These are phyloP conservation scores for Dryadomyces quercivorus DNA, from an alignment of 2,329 filamentous ascomycete genomes.

Conservation along the genomic window DNA sequence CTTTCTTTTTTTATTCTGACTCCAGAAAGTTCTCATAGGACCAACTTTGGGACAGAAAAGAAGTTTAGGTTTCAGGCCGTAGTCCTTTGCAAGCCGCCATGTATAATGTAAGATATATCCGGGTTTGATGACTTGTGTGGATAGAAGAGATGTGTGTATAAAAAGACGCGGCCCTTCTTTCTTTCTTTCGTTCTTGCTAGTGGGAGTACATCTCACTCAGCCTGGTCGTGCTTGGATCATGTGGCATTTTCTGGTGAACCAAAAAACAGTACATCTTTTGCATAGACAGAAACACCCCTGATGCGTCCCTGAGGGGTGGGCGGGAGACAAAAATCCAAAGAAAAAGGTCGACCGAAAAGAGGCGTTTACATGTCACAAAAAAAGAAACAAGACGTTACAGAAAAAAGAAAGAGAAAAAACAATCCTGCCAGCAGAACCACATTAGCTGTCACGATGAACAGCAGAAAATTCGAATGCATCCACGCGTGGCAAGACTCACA, in stretches of 20 bases:
- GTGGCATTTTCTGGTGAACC: neutral
- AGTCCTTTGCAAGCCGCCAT: too few relatives aligned
- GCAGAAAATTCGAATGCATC: neutral
- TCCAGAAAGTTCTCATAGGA: neutral
- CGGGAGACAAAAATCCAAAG: too few relatives aligned
- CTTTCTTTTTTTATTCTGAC: neutral
- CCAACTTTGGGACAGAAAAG: neutral
- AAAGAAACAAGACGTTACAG: neutral
- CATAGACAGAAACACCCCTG: too few relatives aligned
- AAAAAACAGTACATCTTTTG: neutral
- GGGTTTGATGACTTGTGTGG: too few relatives aligned
- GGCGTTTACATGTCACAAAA: neutral
- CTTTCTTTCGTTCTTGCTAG: too few relatives aligned
- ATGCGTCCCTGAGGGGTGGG: too few relatives aligned
- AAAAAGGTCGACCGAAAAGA: neutral
- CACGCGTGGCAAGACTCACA: too few relatives aligned
- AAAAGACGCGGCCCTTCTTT: too few relatives aligned
- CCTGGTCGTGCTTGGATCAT: neutral
- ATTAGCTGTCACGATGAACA: neutral
- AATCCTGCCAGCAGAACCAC: neutral
- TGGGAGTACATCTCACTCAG: neutral
- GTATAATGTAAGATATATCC: too few relatives aligned
- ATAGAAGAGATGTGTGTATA: too few relatives aligned
- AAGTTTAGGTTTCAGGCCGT: neutral
- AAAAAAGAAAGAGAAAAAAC: neutral